Base-by-base conservation (phyloP, 257 asterid genomes). In the Fraxinus cuspidata region DNA sequence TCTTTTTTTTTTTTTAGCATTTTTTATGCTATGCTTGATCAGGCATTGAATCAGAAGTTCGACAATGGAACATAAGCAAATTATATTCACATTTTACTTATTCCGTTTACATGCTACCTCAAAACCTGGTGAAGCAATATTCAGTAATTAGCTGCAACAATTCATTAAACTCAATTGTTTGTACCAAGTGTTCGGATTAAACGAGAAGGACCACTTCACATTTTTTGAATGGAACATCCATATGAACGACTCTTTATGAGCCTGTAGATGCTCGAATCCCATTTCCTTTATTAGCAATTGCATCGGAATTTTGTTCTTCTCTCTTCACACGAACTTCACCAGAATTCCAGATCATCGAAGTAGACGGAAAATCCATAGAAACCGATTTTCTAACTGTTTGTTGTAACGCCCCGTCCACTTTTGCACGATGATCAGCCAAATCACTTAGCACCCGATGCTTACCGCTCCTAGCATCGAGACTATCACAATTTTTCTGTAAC, bases 191-290 rank as follows among this genome's bases (percentile, higher is more conserved):
- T 11, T 89, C 65, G 90, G 88, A 74, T 83, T 85, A 2, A 84
- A 83, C 1, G 94, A 92, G 56, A 88, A 86, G 0, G 95, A 90
- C 72, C 93, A 80, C 77, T 90, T 90, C 89, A 89, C 83, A 85
- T 81, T 19, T 80, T 87, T 16, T 80, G 89, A 58, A 87, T 27
- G 7, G 84, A 84, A 66, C 81, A 77, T 10, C 91, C 82, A 37
- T 82, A 80, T 3, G 90, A 87, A 75, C 73, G 74, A 79, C 89
- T 88, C 86, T 85, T 88, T 47, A 85, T 84, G 38, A 81, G 38
- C 79, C 86, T 81, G 49, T 44, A 79, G 34, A 84, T 74, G 29
- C 84, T 81, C 5, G 86, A 79, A 51, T 77, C 31, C 15, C 49
- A 2, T 2, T 42, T 11, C 18, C 49, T 42, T 7, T 12, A 42